Base-by-base conservation (phyloP, 2,329 filamentous ascomycete species). In the Ramichloridium luteum region DNA sequence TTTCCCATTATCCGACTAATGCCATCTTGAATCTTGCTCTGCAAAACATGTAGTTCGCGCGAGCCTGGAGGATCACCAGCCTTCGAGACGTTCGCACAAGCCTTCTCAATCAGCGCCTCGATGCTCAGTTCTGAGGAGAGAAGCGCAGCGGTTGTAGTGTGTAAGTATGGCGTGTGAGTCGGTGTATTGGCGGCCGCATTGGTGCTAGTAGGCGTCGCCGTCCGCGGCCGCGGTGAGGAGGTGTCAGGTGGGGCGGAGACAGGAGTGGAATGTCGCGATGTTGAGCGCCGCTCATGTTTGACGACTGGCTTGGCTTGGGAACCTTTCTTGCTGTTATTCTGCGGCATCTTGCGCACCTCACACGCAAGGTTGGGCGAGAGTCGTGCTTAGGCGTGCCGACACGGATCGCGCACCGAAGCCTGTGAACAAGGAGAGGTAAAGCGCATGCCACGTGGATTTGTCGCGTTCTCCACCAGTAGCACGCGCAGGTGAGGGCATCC, bases 211-310 rank as follows among this genome's bases (percentile, higher is more conserved):
- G 83, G 69, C 47, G 74, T 77, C 35, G 77, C 68, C 25, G 74
- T 47, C 12, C 54, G 39, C 44, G 64, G 55, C 46, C 67, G 49
- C 61, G 68, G 51, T 54, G 66, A 45, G 55, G 60, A 48, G 56
- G 57, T 41, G 18, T 63, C 58, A 9, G 50, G 49, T 15, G 49
- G 43, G 17, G 48, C 40, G 18, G 72, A 68, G 49, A 72, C 70
- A 20, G 81, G 82, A 11, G 81, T 88, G 20, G 79, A 82, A 56
- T 85, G 86, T 50, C 81, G 77, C 53, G 79, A 85, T 39, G 73
- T 67, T 46, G 77, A 79, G 45, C 75, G 74, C 39, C 74, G 68
- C 45, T 69, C 68, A 44, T 38, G 36, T 16, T 31, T 67, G 38
- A 65, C 34, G 14, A 34, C 35, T 17, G 41, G 33, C 22, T 45